These are phyloP conservation scores for Sextonia rubra DNA, from an alignment of 164 flowering plant species.

Conservation along the genomic window DNA sequence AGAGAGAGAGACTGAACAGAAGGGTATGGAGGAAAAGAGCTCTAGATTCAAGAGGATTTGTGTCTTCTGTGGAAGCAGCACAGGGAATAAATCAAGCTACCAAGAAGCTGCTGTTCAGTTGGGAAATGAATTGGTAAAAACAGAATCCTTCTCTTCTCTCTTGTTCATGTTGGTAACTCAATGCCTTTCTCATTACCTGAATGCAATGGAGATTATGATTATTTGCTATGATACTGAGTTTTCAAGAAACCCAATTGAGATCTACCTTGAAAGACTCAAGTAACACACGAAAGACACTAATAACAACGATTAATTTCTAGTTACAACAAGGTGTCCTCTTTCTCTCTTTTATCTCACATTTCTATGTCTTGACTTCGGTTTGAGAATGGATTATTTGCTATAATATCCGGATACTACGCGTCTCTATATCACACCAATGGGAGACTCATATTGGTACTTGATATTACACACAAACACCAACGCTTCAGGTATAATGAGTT, in stretches of 20 bases:
- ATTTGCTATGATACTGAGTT: not conserved
- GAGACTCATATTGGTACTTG: no score
- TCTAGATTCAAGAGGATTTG: constrained; percentile 78
- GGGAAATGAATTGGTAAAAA: constrained; percentile 72
- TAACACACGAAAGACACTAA: not conserved
- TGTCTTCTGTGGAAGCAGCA: constrained; percentile 88
- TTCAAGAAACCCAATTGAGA: not conserved
- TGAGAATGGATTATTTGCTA: no score
- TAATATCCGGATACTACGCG: no score
- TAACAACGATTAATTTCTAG: no score
- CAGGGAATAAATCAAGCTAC: constrained; percentile 74
- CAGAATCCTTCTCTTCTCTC: not conserved
- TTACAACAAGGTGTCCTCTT: no score
- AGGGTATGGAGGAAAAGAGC: constrained; percentile 34
- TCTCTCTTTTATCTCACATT: no score
- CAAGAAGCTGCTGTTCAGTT: constrained; percentile 80
- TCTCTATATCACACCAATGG: no score
- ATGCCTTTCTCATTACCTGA: not conserved
- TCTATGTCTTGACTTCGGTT: no score
- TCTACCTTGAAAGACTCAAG: not conserved
- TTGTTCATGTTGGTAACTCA: not conserved
- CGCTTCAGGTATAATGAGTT: no score
- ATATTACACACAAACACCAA: no score
- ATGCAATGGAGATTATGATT: constrained; percentile 1
- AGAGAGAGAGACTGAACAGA: constrained; percentile 6